Percentiles rank a stretch among this genome's conserved stretches.
Evolutionary conservation across 1,139 yeast species (phyloP).

Genomic region (Suhomyces guaymorum): DNA sequence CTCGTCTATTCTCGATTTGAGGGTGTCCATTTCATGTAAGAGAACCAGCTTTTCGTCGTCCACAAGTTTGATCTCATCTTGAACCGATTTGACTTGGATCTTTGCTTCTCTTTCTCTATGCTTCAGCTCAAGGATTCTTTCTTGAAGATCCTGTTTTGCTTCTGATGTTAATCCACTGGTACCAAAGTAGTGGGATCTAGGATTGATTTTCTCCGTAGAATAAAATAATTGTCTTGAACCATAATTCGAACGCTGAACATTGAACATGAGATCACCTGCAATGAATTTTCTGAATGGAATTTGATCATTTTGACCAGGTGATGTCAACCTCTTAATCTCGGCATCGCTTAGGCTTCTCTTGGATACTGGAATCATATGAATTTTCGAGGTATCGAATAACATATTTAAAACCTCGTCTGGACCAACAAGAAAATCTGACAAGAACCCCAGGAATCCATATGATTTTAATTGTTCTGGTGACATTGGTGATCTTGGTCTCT

Average conservation of each 20-base stretch:
- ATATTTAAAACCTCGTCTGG: conserved; percentile 73
- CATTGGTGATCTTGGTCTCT: conserved; percentile 14
- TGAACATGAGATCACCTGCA: conserved; percentile 57
- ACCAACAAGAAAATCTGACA: conserved; percentile 71
- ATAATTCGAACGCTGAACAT: conserved; percentile 55
- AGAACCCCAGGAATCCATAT: conserved; percentile 77
- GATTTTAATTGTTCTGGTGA: conserved; percentile 37
- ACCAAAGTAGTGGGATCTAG: conserved; percentile 39
- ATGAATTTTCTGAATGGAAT: conserved; percentile 57
- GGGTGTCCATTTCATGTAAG: conserved; percentile 18
- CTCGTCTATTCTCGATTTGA: conserved; percentile 26
- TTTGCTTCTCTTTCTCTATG: conserved; percentile 21
- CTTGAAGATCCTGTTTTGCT: conserved; percentile 24
- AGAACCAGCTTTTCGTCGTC: conserved; percentile 10
- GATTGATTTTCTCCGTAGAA: conserved; percentile 35
- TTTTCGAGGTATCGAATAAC: conserved; percentile 60
- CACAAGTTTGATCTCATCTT: conserved; percentile 11
- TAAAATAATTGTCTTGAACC: conserved; percentile 55
- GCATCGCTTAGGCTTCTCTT: conserved; percentile 39
- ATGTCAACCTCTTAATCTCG: conserved; percentile 41
- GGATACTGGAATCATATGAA: conserved; percentile 68
- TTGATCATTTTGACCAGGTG: conserved; percentile 36
- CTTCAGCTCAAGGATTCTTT: conserved; percentile 21
- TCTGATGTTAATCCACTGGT: conserved; percentile 46
- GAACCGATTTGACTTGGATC: conserved; percentile 12